Base-by-base conservation (phyloP, 148 eudicot genomes). In the Silene uniflora region DNA sequence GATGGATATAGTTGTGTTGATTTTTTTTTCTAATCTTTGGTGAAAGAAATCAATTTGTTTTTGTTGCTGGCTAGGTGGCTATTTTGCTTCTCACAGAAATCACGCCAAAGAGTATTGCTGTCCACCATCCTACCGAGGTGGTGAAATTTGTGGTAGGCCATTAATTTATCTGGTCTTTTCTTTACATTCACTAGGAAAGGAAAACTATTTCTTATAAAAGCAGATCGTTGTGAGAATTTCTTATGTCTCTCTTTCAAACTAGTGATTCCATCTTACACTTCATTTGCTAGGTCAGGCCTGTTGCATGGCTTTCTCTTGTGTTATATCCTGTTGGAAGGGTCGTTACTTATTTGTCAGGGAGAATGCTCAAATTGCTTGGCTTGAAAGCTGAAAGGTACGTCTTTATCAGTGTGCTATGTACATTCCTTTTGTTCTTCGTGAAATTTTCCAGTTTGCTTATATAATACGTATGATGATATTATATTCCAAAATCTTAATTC, bases 51-150 rank as follows among this genome's bases (percentile, higher is more conserved):
- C 35, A 44, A 39, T 32, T 32, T 32, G 18, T 35, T 35, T 66
- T 44, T 66, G 11, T 46, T 46, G 71, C 55, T 68, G 72, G 62
- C 62, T 59, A 94, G 98, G 97, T 94, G 75, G 91, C 90, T 22
- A 70, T 92, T 81, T 88, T 94, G 93, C 97, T 94, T 32, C 93
- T 94, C 71, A 94, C 98, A 78, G 98, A 94, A 85, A 94, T 94
- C 75, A 94, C 98, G 64, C 98, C 98, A 68, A 94, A 94, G 86
- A 94, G 98, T 84, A 89, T 94, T 66, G 98, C 98, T 77, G 98
- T 94, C 73, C 97, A 94, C 79, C 82, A 94, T 86, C 93, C 98
- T 42, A 91, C 98, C 10, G 96, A 94, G 74, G 98, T 94, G 73
- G 98, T 89, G 63, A 90, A 97, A 83, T 75, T 91, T 88, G 97